Evolutionary conservation across 2,329 filamentous ascomycete genomes (phyloP).

Genomic region (Beauveria sp.): DNA sequence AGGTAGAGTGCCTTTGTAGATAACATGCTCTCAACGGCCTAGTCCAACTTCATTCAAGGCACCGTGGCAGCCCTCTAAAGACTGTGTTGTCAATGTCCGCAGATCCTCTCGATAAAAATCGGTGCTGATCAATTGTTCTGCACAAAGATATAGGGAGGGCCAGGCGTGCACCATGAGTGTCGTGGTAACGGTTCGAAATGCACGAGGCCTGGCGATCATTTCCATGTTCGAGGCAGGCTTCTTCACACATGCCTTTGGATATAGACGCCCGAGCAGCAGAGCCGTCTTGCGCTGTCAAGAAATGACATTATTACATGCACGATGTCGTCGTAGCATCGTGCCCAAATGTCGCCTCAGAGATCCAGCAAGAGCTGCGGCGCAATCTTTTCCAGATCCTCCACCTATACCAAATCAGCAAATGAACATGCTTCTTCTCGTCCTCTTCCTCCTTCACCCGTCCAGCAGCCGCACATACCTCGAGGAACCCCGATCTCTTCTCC

Average conservation of each 20-base stretch:
- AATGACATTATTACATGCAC: neutral
- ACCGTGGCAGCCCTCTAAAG: no score
- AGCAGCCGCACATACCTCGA: constrained; percentile 50
- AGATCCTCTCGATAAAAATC: no score
- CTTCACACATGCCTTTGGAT: neutral
- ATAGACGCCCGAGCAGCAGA: neutral
- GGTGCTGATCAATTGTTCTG: no score
- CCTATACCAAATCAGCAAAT: constrained; percentile 33
- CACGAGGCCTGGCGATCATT: no score
- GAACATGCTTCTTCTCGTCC: neutral
- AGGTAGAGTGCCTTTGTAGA: no score
- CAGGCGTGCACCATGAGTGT: no score
- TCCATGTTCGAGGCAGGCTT: neutral
- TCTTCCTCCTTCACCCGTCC: neutral
- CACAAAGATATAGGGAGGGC: no score
- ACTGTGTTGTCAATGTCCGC: no score
- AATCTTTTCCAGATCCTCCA: constrained; percentile 85
- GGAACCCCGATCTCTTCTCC: constrained; percentile 61
- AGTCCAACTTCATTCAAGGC: no score
- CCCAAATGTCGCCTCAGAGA: constrained; percentile 47
- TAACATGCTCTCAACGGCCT: no score
- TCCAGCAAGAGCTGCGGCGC: constrained; percentile 80
- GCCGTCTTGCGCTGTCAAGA: neutral
- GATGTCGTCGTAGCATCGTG: neutral
- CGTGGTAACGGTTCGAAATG: no score